Evolutionary conservation across 2,329 filamentous ascomycete genomes (phyloP).

Genomic region (Trichoderma simmonsii): DNA sequence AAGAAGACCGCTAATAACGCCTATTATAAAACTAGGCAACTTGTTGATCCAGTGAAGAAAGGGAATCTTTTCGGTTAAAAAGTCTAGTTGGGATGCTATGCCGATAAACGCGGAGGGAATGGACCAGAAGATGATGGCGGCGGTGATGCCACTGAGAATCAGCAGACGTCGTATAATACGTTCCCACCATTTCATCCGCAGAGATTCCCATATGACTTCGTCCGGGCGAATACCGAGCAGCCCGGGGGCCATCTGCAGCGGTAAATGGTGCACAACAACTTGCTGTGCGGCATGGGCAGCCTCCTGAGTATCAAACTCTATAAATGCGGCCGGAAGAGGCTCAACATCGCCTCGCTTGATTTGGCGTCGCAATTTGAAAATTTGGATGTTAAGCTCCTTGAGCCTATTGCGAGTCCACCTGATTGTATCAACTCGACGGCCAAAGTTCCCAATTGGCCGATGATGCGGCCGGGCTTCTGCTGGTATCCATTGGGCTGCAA

Average conservation of each 20-base stretch:
- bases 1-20: conserved; percentile 79
- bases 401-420: conserved; percentile 69
- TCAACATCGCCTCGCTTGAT: conserved; percentile 68
- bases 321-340: conserved; percentile 75
- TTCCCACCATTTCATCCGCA: conserved; percentile 85
- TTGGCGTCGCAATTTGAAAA: conserved; percentile 67
- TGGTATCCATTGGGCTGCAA: conserved; percentile 73
- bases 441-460: conserved; percentile 61
- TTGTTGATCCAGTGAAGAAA: conserved; percentile 70
- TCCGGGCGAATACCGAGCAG: conserved; percentile 78
- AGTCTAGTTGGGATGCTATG: conserved; percentile 78
- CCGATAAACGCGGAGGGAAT: conserved; percentile 75
- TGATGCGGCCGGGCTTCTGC: conserved; percentile 74
- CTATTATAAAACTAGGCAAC: conserved; percentile 69
- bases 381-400: conserved; percentile 39
- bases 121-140: conserved; percentile 83
- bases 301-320: conserved; percentile 81
- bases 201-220: conserved; percentile 84
- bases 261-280: conserved; percentile 79
- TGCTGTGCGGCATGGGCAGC: conserved; percentile 87
- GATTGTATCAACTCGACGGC: conserved; percentile 92
- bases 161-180: conserved; percentile 68
- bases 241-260: conserved; percentile 80
- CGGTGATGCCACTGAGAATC: conserved; percentile 69
- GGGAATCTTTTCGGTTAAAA: conserved; percentile 61